These are phyloP conservation scores for Endocarpon pusillum DNA, from an alignment of 495 filamentous ascomycete genomes.

Conservation along the genomic window DNA sequence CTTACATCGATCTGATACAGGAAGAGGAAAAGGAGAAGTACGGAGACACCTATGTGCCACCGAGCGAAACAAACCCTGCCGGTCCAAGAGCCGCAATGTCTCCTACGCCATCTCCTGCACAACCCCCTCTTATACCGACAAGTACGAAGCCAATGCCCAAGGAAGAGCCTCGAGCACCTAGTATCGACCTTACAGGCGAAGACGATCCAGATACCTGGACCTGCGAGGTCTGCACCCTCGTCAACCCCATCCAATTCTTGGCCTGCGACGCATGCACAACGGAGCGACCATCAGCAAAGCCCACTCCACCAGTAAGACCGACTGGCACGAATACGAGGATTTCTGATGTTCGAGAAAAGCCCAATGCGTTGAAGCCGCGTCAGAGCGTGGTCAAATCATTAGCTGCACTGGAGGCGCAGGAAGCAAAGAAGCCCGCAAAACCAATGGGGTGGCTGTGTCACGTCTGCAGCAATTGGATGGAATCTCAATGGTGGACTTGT, in stretches of 20 bases:
- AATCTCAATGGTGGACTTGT: slow-evolving; percentile 67
- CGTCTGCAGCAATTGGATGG: slow-evolving; percentile 46
- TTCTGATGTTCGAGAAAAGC: not conserved
- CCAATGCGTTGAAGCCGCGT: slow-evolving; percentile 13
- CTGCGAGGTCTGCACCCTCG: slow-evolving; percentile 67
- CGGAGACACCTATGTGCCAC: slow-evolving; percentile 45
- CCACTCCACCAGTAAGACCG: not conserved
- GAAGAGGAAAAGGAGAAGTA: slow-evolving; percentile 65
- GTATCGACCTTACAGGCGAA: slow-evolving; percentile 13
- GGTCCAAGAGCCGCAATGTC: slow-evolving; percentile 25
- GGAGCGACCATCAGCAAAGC: slow-evolving; percentile 9
- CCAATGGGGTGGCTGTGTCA: slow-evolving; percentile 53
- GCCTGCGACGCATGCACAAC: slow-evolving; percentile 65
- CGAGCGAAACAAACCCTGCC: slow-evolving; percentile 41
- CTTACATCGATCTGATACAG: slow-evolving; percentile 73
- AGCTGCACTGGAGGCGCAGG: slow-evolving; percentile 18
- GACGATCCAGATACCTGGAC: slow-evolving; percentile 40
- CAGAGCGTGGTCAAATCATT: slow-evolving; percentile 22
- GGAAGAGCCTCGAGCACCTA: slow-evolving; percentile 6
- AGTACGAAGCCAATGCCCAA: not conserved
- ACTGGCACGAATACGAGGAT: not conserved
- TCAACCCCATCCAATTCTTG: slow-evolving; percentile 51
- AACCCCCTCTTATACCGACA: slow-evolving; percentile 5
- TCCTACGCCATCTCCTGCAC: slow-evolving; percentile 10
- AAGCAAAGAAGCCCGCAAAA: slow-evolving; percentile 20